Conservation (phyloP, 140 eudicot species). For the Stevia rebaudiana region DNA sequence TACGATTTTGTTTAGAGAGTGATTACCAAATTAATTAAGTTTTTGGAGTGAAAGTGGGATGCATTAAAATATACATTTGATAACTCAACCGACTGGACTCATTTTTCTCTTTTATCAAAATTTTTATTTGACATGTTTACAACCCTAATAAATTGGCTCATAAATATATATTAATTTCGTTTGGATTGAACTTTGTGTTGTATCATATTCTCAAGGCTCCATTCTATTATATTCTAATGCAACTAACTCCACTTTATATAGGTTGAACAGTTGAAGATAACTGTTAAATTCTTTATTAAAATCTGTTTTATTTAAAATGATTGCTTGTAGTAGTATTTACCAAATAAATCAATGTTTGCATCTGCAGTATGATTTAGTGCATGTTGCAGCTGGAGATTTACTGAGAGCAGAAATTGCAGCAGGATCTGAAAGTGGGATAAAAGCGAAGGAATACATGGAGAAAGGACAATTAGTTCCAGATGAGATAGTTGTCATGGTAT, state of each 20-base stretch:
- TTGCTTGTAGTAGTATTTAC: slow-evolving; percentile 14
- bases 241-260: background rate
- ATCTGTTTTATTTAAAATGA: background rate
- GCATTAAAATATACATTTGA: no score
- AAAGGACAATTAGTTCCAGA: slow-evolving; percentile 86
- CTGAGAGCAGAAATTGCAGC: slow-evolving; percentile 80
- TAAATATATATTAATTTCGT: no score
- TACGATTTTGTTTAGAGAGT: no score
- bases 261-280: background rate
- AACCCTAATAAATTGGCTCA: no score
- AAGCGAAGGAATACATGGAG: slow-evolving; percentile 87
- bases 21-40: no score
- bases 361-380: slow-evolving; percentile 92
- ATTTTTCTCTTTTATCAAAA: no score
- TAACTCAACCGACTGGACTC: no score
- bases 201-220: background rate
- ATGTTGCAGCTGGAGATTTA: slow-evolving; percentile 91
- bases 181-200: no score
- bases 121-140: no score
- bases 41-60: no score
- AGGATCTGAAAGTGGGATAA: slow-evolving; percentile 83
- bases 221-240: background rate
- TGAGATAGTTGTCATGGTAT: slow-evolving; percentile 87
- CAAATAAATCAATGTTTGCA: slow-evolving; percentile 25
- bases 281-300: background rate